Conservation (phyloP, 305 asterid genomes). For the Solanum hybrid region DNA sequence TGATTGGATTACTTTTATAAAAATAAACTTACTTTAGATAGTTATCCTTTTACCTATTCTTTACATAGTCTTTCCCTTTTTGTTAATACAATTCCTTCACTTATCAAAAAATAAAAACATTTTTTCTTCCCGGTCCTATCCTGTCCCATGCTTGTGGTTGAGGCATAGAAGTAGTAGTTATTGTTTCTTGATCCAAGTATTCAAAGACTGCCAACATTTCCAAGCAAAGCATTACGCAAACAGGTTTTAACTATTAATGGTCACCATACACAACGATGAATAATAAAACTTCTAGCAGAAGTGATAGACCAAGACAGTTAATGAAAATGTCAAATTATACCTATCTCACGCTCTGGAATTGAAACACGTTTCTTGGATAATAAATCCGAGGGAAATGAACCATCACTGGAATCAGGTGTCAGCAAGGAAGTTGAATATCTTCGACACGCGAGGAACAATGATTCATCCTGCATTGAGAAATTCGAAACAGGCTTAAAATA, state of each 20-base stretch:
- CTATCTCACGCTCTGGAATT: slow-evolving; percentile 52
- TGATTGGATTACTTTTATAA: not conserved
- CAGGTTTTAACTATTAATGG: not conserved
- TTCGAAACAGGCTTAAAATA: not conserved
- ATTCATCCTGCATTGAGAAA: slow-evolving; percentile 26
- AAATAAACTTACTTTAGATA: not conserved
- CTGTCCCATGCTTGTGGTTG: not conserved
- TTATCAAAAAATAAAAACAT: not conserved
- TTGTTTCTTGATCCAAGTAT: not conserved
- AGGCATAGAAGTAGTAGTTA: not conserved
- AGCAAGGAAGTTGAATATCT: slow-evolving; percentile 45
- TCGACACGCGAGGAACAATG: slow-evolving; percentile 19
- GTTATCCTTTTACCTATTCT: not conserved
- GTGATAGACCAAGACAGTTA: not conserved
- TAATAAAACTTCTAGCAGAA: not conserved
- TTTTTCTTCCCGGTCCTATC: not conserved
- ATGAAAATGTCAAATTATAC: slow-evolving; percentile 19
- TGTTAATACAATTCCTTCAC: not conserved
- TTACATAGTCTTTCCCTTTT: not conserved
- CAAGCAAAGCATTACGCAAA: not conserved
- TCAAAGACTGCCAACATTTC: not conserved
- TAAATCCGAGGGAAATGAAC: slow-evolving; percentile 42
- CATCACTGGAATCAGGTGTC: slow-evolving; percentile 53
- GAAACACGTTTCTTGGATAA: slow-evolving; percentile 33
- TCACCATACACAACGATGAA: not conserved